These are phyloP conservation scores for Penicillium sp. DNA, from an alignment of 2,329 filamentous ascomycete genomes.

Conservation along the genomic window DNA sequence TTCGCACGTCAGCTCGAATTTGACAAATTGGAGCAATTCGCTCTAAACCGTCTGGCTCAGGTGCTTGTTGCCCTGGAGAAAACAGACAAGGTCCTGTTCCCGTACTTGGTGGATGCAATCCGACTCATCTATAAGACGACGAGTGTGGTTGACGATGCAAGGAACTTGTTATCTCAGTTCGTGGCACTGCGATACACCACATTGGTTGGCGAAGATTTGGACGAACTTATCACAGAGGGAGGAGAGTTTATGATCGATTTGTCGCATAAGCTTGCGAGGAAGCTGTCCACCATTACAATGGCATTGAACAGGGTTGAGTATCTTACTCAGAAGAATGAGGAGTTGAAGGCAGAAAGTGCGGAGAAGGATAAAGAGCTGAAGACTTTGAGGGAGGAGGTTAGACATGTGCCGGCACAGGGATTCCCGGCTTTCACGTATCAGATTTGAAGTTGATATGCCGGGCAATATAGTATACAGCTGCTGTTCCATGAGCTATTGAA, in stretches of 20 bases:
- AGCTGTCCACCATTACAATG: neutral
- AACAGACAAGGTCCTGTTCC: neutral
- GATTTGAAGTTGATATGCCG: neutral
- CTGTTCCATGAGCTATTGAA: neutral
- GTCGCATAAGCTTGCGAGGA: constrained; percentile 9
- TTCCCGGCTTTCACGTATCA: constrained; percentile 1
- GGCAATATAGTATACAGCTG: neutral
- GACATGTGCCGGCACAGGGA: neutral
- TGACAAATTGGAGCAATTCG: neutral
- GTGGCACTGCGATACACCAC: constrained; percentile 8
- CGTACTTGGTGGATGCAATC: constrained; percentile 7
- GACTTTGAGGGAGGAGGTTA: constrained; percentile 1
- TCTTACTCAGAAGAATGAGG: neutral
- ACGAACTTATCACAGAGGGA: constrained; percentile 4
- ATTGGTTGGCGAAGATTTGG: neutral
- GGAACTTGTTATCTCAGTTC: constrained; percentile 10
- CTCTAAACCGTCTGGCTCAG: constrained; percentile 3
- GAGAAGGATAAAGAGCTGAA: neutral
- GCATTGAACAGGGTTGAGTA: neutral
- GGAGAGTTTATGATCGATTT: constrained; percentile 13
- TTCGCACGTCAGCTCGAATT: constrained; percentile 4
- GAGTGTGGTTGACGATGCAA: neutral
- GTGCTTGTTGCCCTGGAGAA: neutral
- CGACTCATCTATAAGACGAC: constrained; percentile 6
- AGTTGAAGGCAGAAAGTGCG: neutral